These are phyloP conservation scores for Dactylorhiza incarnata DNA, from an alignment of 106 monocot genomes.

Conservation along the genomic window DNA sequence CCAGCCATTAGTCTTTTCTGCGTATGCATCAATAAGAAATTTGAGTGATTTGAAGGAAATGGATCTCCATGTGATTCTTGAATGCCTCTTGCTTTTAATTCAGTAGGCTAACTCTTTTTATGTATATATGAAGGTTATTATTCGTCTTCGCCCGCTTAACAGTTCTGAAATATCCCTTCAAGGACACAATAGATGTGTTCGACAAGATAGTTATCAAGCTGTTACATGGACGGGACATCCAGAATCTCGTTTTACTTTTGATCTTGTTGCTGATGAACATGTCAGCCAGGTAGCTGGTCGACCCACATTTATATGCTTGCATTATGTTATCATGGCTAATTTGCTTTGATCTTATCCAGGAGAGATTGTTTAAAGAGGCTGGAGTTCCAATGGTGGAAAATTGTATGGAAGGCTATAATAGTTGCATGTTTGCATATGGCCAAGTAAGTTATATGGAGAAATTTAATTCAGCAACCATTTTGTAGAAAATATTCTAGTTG, in stretches of 20 bases:
- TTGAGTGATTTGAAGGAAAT: background rate
- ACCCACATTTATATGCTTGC: background rate
- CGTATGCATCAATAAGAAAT: background rate
- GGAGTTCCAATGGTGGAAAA: slow-evolving; percentile 97
- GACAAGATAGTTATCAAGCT: slow-evolving; percentile 65
- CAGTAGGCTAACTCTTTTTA: background rate
- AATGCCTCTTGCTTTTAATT: background rate
- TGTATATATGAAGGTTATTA: slow-evolving; percentile 48
- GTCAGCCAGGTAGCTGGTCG: slow-evolving; percentile 56
- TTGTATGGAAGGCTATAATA: slow-evolving; percentile 87
- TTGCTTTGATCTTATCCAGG: slow-evolving; percentile 30
- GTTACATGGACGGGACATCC: slow-evolving; percentile 89
- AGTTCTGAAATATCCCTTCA: slow-evolving; percentile 67
- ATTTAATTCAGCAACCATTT: background rate
- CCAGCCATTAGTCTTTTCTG: background rate
- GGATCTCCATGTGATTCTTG: background rate
- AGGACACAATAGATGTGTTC: slow-evolving; percentile 68
- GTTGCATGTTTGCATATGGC: slow-evolving; percentile 98
- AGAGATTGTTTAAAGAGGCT: slow-evolving; percentile 78
- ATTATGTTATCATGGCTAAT: background rate
- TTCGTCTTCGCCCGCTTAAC: slow-evolving; percentile 74
- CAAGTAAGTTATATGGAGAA: slow-evolving; percentile 39
- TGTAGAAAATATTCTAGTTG: background rate
- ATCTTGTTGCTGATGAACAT: slow-evolving; percentile 80
- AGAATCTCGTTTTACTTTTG: slow-evolving; percentile 92